These are phyloP conservation scores for Termitomyces sp. DNA, from an alignment of 1,284 basidiomycete genomes.

Conservation along the genomic window DNA sequence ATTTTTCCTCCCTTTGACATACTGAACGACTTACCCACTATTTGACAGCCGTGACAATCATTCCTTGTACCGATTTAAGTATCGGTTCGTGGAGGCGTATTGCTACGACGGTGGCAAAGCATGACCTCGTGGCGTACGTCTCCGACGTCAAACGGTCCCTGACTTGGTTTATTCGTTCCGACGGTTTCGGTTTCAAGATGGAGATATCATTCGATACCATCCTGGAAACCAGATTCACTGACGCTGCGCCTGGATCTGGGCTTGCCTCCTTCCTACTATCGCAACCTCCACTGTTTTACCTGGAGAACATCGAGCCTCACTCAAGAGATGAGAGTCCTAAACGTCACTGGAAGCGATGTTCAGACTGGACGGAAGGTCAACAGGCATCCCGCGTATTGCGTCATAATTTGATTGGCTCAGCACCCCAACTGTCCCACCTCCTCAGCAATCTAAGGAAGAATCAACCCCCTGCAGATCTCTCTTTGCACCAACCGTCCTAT, in stretches of 20 bases:
- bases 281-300: conserved; percentile 61
- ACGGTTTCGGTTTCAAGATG: conserved; percentile 76
- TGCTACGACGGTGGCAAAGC: conserved; percentile 45
- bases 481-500: conserved; percentile 23
- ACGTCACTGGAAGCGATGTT: conserved; percentile 59
- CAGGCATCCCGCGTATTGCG: conserved; percentile 63
- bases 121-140: conserved; percentile 71
- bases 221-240: conserved; percentile 51
- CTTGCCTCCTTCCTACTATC: conserved; percentile 61
- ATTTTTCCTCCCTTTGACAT: conserved; percentile 6
- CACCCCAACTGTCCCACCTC: conserved; percentile 55
- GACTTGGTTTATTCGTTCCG: conserved; percentile 73
- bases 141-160: conserved; percentile 61
- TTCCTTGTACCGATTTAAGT: conserved; percentile 68
- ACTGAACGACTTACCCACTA: conserved; percentile 8
- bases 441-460: conserved; percentile 45
- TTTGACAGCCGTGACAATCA: conserved; percentile 61
- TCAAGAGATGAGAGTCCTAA: conserved; percentile 28
- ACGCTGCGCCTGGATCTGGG: conserved; percentile 50
- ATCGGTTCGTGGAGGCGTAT: conserved; percentile 76
- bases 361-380: conserved; percentile 73
- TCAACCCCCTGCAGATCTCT: conserved; percentile 18
- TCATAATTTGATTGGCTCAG: conserved; percentile 64
- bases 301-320: conserved; percentile 42
- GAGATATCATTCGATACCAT: conserved; percentile 69